phyloP scores from a whole-genome alignment of 805 yeast genomes.

The Myxozyma geophila region DNA sequence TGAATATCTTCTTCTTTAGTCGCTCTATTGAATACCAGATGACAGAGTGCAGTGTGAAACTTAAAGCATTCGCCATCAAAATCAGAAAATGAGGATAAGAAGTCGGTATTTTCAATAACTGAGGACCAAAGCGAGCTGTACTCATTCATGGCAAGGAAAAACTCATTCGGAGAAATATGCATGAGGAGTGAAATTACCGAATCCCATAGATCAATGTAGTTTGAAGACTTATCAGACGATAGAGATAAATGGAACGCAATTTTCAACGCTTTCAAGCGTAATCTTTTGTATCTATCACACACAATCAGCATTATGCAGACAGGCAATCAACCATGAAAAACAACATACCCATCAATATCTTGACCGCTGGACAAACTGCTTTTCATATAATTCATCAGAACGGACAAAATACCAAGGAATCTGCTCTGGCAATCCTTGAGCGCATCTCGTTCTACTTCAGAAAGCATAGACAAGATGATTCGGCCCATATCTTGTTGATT shows the following conservation, averaged over 20 bases:
- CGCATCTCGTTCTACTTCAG: not conserved
- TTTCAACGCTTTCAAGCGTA: not conserved
- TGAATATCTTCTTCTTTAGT: no score
- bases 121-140: not conserved
- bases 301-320: not conserved
- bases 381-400: not conserved
- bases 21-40: no score
- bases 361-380: not conserved
- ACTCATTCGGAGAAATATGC: not conserved
- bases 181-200: not conserved
- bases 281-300: not conserved
- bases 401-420: not conserved
- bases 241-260: not conserved
- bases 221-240: not conserved
- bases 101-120: not conserved
- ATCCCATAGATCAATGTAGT: not conserved
- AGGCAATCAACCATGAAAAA: not conserved
- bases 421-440: not conserved
- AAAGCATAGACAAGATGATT: no score
- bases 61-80: not conserved
- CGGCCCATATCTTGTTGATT: not conserved
- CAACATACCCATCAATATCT: not conserved
- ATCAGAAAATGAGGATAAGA: not conserved
- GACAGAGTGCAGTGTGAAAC: no score
- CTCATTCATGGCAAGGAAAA: not conserved